Percentiles rank a stretch among this genome's conserved stretches.
phyloP scores from a whole-genome alignment of 257 asterid genomes.

The Thymus quinquecostatus region DNA sequence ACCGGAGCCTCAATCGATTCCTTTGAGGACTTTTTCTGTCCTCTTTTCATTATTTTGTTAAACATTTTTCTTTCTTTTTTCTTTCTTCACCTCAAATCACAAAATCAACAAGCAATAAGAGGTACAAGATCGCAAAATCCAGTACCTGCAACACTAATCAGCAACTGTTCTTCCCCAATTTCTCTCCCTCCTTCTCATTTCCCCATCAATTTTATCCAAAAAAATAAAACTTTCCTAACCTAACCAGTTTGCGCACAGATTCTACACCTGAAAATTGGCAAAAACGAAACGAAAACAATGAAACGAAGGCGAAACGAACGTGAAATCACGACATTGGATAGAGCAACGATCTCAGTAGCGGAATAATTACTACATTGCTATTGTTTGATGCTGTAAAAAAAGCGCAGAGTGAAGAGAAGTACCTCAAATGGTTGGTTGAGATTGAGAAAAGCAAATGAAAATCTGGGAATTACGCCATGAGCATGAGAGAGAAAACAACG shows the following conservation, averaged over 20 bases:
- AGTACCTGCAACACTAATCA: constrained; percentile 25
- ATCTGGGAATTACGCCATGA: constrained; percentile 33
- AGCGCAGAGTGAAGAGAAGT: constrained; percentile 14
- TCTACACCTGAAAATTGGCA: constrained; percentile 33
- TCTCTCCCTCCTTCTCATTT: background rate
- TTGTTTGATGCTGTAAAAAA: background rate
- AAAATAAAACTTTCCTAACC: constrained; percentile 15
- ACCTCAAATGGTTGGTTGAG: constrained; percentile 35
- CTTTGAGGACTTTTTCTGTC: constrained; percentile 66
- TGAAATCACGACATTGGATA: background rate
- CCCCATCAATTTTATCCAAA: background rate
- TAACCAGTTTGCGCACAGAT: constrained; percentile 21
- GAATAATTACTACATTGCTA: constrained; percentile 2
- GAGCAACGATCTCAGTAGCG: constrained; percentile 18
- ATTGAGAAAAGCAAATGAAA: background rate
- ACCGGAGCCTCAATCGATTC: constrained; percentile 57
- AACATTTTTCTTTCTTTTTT: constrained; percentile 50
- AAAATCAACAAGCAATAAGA: constrained; percentile 25
- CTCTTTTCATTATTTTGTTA: constrained; percentile 66
- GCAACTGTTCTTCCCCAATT: constrained; percentile 20
- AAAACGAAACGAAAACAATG: background rate
- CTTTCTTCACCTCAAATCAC: constrained; percentile 21
- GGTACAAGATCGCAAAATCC: background rate
- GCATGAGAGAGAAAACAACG: constrained; percentile 29
- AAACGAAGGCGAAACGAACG: constrained; percentile 6